These are phyloP conservation scores for Lumnitzera littorea DNA, from an alignment of 345 rosid species.

Conservation along the genomic window DNA sequence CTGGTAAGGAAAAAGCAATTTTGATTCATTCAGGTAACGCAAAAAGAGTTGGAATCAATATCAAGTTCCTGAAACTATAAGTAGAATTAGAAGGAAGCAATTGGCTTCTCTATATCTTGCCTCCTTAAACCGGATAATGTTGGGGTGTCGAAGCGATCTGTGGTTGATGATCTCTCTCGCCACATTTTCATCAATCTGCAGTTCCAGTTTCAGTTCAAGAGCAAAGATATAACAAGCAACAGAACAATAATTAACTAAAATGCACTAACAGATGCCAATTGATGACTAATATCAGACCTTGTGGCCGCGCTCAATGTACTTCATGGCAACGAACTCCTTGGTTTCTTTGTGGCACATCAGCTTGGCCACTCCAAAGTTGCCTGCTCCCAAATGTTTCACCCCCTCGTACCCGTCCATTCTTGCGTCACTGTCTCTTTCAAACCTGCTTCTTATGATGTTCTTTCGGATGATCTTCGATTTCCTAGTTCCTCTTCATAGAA, in stretches of 20 bases:
- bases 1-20: conserved; percentile 20
- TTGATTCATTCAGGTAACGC: no score
- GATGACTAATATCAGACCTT: conserved; percentile 36
- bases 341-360: conserved; percentile 74
- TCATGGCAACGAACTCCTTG: conserved; percentile 84
- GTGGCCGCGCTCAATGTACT: conserved; percentile 82
- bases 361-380: conserved; percentile 88
- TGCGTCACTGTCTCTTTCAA: background rate
- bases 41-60: no score
- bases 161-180: conserved; percentile 95
- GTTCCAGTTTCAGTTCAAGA: background rate
- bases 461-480: no score
- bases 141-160: conserved; percentile 86
- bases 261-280: no score
- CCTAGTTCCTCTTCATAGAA: no score
- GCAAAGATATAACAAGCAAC: no score
- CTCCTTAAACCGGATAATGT: conserved; percentile 90
- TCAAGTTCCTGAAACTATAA: no score
- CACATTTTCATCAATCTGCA: conserved; percentile 90
- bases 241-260: no score
- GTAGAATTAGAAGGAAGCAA: background rate
- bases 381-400: conserved; percentile 80
- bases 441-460: background rate
- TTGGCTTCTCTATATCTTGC: conserved; percentile 12
- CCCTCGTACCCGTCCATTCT: conserved; percentile 73